These are phyloP conservation scores for Aotearoamyces nothofagi DNA, from an alignment of 2,329 filamentous ascomycete species.

Conservation along the genomic window DNA sequence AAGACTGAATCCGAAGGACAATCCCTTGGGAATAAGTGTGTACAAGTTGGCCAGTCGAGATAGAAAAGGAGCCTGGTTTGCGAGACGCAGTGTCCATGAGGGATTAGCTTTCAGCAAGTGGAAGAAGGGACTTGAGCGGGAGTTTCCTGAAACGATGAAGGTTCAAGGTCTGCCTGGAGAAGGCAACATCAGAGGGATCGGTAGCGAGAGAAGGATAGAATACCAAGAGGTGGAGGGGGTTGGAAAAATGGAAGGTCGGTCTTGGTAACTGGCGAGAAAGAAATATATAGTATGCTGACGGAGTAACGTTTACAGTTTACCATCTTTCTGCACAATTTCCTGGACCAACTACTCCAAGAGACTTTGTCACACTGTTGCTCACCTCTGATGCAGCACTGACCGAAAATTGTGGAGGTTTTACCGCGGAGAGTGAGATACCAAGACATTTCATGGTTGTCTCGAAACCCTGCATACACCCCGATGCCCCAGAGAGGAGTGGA, in stretches of 20 bases:
- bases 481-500: slow-evolving; percentile 52
- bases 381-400: slow-evolving; percentile 32
- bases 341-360: slow-evolving; percentile 71
- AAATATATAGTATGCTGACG: slow-evolving; percentile 9
- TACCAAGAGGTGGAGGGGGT: slow-evolving; percentile 36
- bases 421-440: slow-evolving; percentile 25
- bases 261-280: not conserved
- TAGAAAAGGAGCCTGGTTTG: slow-evolving; percentile 80
- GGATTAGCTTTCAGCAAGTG: slow-evolving; percentile 64
- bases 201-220: slow-evolving; percentile 63
- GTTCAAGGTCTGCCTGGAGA: slow-evolving; percentile 54
- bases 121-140: slow-evolving; percentile 59
- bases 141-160: slow-evolving; percentile 67
- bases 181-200: slow-evolving; percentile 71
- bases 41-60: slow-evolving; percentile 72
- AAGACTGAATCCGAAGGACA: slow-evolving; percentile 56
- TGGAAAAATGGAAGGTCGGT: slow-evolving; percentile 46
- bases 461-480: slow-evolving; percentile 65
- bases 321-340: slow-evolving; percentile 83
- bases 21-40: slow-evolving; percentile 60
- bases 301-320: slow-evolving; percentile 45
- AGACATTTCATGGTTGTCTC: slow-evolving; percentile 79
- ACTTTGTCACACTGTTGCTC: slow-evolving; percentile 71
- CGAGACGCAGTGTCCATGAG: slow-evolving; percentile 67
- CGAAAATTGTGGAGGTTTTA: slow-evolving; percentile 6